Evolutionary conservation across 2,329 filamentous ascomycete genomes (phyloP).

Genomic region (Phyllosticta capitalensis): DNA sequence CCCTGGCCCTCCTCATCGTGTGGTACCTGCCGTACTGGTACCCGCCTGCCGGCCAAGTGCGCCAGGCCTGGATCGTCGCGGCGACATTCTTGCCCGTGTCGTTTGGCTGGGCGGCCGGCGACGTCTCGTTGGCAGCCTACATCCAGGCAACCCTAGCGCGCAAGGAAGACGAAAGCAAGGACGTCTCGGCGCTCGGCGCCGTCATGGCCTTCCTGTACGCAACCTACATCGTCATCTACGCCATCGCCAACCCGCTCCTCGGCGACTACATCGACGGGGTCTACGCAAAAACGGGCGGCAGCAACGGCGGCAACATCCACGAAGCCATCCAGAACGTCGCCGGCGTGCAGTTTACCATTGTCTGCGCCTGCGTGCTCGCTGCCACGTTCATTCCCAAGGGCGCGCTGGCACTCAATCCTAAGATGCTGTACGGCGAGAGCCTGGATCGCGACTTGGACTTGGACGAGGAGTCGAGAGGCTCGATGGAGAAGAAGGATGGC

Average conservation of each 20-base stretch:
- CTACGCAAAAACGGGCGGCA: constrained; percentile 20
- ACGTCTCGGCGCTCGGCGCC: constrained; percentile 41
- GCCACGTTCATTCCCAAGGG: constrained; percentile 40
- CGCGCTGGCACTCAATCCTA: constrained; percentile 35
- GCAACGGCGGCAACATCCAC: constrained; percentile 28
- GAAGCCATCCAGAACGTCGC: constrained; percentile 35
- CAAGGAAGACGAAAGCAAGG: constrained; percentile 34
- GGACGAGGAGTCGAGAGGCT: neutral
- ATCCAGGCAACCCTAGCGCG: constrained; percentile 42
- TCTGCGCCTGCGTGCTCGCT: constrained; percentile 32
- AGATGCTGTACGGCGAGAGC: constrained; percentile 31
- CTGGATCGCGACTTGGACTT: constrained; percentile 22
- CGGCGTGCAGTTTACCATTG: constrained; percentile 40
- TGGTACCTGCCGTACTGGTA: constrained; percentile 42
- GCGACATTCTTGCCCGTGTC: constrained; percentile 39
- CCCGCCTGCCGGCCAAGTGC: constrained; percentile 31
- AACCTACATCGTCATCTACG: constrained; percentile 41
- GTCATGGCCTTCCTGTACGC: constrained; percentile 45
- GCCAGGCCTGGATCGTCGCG: constrained; percentile 38
- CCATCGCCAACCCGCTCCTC: constrained; percentile 35
- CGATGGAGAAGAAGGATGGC: neutral
- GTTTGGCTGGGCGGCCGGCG: constrained; percentile 44
- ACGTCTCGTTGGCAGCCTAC: constrained; percentile 43
- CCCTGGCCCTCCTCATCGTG: constrained; percentile 37
- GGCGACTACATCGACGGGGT: constrained; percentile 39